Evolutionary conservation across 305 asterid genomes (phyloP), one percentile per base, ranked within the genome.

Genomic region (Salvia sclarea): DNA sequence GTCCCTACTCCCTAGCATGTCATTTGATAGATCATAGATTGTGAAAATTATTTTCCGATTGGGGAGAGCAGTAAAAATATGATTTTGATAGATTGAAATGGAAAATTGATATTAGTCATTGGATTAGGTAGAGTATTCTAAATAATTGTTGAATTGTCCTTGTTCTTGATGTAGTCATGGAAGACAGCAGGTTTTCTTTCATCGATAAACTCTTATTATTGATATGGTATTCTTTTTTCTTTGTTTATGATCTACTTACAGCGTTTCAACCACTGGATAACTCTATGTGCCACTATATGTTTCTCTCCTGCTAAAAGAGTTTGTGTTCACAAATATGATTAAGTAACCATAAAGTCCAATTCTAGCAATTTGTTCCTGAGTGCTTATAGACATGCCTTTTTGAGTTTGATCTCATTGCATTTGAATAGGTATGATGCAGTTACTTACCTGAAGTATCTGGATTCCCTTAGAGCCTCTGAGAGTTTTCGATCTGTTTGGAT

Each of bases 401-500:
- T 55, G 69, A 50, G 58, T 64, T 52, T 71, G 64, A 54, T 30
- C 24, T 72, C 44, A 75, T 35, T 71, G 61, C 68, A 58, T 62
- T 69, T 82, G 75, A 53, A 74, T 79, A 93, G 98, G 95, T 93
- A 93, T 75, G 98, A 93, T 79, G 95, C 98, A 55, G 95, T 93
- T 70, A 93, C 92, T 59, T 93, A 83, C 81, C 80, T 91, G 80
- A 93, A 93, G 86, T 91, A 90, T 83, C 88, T 93, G 79, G 98
- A 93, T 78, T 93, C 98, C 9, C 83, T 93, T 72, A 85, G 98
- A 86, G 98, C 96, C 78, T 88, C 98, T 62, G 98, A 93, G 85
- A 90, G 96, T 83, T 93, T 90, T 60, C 92, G 97, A 48, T 91
- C 97, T 56, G 91, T 93, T 79, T 93, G 98, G 98, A 83, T 93